phyloP scores from a whole-genome alignment of 2,329 filamentous ascomycete species.

The Ophiostoma quercus region DNA sequence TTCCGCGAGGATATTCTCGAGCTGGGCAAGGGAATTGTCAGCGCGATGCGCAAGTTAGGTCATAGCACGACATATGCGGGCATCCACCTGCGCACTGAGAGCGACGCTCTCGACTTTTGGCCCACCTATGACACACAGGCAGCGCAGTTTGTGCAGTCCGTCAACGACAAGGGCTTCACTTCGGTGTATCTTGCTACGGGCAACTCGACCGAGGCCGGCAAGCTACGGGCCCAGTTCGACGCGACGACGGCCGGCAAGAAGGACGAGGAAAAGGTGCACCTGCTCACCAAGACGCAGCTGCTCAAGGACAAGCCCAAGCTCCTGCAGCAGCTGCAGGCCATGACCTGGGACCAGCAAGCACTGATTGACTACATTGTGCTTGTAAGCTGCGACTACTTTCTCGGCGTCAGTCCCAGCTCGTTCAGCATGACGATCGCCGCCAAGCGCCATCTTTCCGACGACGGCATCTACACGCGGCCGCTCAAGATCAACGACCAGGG shows the following conservation, averaged over 20 bases:
- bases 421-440: conserved; percentile 46
- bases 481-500: conserved; percentile 42
- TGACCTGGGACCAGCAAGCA: conserved; percentile 44
- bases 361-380: conserved; percentile 41
- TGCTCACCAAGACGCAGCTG: conserved; percentile 39
- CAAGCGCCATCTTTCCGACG: conserved; percentile 41
- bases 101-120: conserved; percentile 44
- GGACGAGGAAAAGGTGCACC: background rate
- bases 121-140: conserved; percentile 41
- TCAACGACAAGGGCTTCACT: conserved; percentile 33
- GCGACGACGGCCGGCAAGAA: conserved; percentile 27
- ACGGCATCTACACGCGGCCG: conserved; percentile 40
- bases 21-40: conserved; percentile 37
- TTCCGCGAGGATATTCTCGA: conserved; percentile 41
- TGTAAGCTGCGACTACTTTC: conserved; percentile 38
- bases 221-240: conserved; percentile 33
- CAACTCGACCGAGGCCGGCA: conserved; percentile 40
- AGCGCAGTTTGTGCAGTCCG: conserved; percentile 37
- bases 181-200: conserved; percentile 45
- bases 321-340: conserved; percentile 34
- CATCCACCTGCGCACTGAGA: conserved; percentile 46
- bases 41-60: conserved; percentile 22
- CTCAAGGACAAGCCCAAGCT: conserved; percentile 31
- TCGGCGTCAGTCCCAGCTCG: conserved; percentile 44
- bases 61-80: conserved; percentile 34